Base-by-base conservation (phyloP, 176 grass and related monocot species). In the Eleusine coracana region DNA sequence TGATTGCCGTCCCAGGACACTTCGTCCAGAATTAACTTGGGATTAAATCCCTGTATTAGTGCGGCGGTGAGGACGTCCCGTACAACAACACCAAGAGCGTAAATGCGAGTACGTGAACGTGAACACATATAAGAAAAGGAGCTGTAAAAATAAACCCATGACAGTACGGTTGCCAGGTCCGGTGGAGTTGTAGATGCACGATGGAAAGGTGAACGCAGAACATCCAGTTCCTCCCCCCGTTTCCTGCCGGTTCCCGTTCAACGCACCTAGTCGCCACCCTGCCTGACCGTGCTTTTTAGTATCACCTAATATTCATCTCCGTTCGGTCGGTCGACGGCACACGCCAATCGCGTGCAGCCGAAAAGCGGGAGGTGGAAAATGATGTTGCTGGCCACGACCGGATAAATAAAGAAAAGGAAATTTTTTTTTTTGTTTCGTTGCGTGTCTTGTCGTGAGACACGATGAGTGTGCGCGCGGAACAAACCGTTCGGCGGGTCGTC, bases 11-110 rank as follows among this genome's bases (percentile, higher is more conserved):
- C 9, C 13, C 61, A 67, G 70, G 61, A 81, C 54, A 70, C 3
- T 25, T 12, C 18, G 21, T 4, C 11, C 12, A 9, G 64, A 46
- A 44, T 80, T 68, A 80, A 80, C 29, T 7, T 4, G 11, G 4
- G 46, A n/a, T 81, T 86, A 75, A 66, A 86, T 66, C 67, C 7
- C 25, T 0, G 48, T 14, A 15, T 75, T 75, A 80, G 46, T 56
- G 84, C 69, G 44, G 23, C 44, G 23, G 49, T 2, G 50, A 75
- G 77, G 50, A 81, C 78, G 14, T 2, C 18, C 73, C 77, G 70
- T 86, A 68, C 76, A 23, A 16, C 23, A 66, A 15, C 29, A 54
- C n/a, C 27, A 36, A 6, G 25, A 29, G 16, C 48, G 11, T 68
- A 7, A 80, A 74, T 56, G 54, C 54, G 5, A 16, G 18, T 56